A percentile compares a stretch with the other conserved stretches of the same genome.
phyloP scores from a whole-genome alignment of 306 rosid species.

The Inga oerstediana region DNA sequence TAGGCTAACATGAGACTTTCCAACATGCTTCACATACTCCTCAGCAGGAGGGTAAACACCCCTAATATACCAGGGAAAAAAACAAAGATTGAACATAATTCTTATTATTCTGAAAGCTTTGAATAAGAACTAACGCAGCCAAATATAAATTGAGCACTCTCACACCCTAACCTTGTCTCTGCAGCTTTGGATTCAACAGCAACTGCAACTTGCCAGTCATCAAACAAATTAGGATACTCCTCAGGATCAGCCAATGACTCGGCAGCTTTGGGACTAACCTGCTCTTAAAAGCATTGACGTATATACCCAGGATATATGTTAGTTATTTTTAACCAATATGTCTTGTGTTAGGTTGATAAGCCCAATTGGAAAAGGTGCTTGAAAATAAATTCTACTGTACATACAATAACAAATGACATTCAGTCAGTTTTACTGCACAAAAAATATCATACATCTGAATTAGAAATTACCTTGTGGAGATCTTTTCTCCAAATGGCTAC shows the following conservation, averaged over 20 bases:
- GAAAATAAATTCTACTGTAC: constrained; percentile 6
- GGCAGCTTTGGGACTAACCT: constrained; percentile 97
- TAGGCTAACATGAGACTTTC: constrained; percentile 69
- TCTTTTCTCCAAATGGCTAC: constrained; percentile 98
- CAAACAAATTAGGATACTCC: constrained; percentile 93
- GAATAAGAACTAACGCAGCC: constrained; percentile 8
- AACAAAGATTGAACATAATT: constrained; percentile 30
- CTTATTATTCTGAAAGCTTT: constrained; percentile 2
- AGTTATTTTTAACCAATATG: constrained; percentile 1
- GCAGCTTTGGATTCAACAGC: constrained; percentile 80
- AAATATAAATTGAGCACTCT: constrained; percentile 15
- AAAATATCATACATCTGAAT: constrained; percentile 2
- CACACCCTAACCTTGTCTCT: constrained; percentile 62
- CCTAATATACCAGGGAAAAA: constrained; percentile 43
- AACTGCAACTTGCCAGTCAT: constrained; percentile 96
- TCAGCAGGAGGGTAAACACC: constrained; percentile 73
- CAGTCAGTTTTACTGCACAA: constrained; percentile 18
- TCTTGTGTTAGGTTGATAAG: constrained; percentile 16
- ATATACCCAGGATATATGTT: neutral
- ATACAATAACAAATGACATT: neutral
- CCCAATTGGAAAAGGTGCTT: constrained; percentile 1
- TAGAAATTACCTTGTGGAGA: constrained; percentile 71
- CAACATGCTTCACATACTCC: constrained; percentile 64
- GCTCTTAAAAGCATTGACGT: neutral
- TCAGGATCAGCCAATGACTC: constrained; percentile 98